Base-by-base conservation (phyloP, 441 rosid genomes). In the Pelargonium cotyledonis region DNA sequence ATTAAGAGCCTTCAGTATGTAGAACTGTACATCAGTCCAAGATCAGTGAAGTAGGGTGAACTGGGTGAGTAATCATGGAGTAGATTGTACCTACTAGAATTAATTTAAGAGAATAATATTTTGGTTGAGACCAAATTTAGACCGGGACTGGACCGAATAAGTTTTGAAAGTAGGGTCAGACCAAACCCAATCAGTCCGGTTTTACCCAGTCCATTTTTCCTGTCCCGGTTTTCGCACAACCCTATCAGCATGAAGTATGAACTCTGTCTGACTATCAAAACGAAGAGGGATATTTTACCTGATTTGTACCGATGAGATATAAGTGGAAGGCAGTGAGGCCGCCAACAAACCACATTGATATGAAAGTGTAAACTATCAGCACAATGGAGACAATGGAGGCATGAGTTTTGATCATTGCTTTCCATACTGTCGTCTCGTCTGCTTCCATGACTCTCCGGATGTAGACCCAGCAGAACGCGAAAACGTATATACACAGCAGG, bases 351-450 rank as follows among this genome's bases (percentile, higher is more conserved):
- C 99, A 95, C 78, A 92, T 83, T 0, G 79, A 82, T 55, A 92
- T 78, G 71, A 95, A 95, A 63, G 88, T 78, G 82, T 92, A 90
- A 76, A 85, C 61, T 63, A 92, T 72, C 35, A 92, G 75, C 1
- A n/a, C n/a, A n/a, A n/a, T n/a, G n/a, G n/a, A n/a, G n/a, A 78
- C 96, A 11, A 90, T 86, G 69, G 99, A 95, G 69, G 98, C 97
- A 38, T 98, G 99, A 73, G 92, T 88, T 79, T 88, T 90, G 69
- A 80, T 71, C 83, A 92, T 80, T 15, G 99, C 91, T 80, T 78
- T 92, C 97, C 97, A 92, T 35, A 95, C 61, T 72, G 86, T 80
- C 6, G 77, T 85, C 15, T 49, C 46, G 63, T 95, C 98, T 6
- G 81, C 43, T 60, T 79, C 82, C 88, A 83, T 87, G 68, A 92